Evolutionary conservation across 371 early-diverging fungal species (phyloP).

Genomic region (Lichtheimia ornata): DNA sequence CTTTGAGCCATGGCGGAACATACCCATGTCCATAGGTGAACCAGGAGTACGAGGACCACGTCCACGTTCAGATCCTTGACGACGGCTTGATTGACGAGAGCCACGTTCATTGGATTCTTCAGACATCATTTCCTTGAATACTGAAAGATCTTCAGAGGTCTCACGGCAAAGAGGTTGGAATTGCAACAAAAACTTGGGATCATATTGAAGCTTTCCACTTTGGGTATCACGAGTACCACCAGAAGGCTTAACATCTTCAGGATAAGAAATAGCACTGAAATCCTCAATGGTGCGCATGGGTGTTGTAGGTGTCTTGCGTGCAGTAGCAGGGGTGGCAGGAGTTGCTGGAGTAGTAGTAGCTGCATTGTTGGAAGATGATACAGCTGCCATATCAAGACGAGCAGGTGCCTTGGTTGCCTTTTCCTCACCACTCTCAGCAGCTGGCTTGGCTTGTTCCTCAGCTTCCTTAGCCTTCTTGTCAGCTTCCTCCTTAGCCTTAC

Average conservation of each 20-base stretch:
- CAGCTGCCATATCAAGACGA: constrained; percentile 36
- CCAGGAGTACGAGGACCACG: constrained; percentile 55
- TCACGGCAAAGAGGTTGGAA: constrained; percentile 71
- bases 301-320: constrained; percentile 25
- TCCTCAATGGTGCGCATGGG: constrained; percentile 37
- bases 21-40: constrained; percentile 44
- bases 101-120: constrained; percentile 53
- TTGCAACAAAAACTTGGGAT: constrained; percentile 77
- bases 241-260: constrained; percentile 46
- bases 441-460: constrained; percentile 21
- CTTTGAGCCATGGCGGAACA: constrained; percentile 46
- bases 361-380: constrained; percentile 6
- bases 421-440: constrained; percentile 37
- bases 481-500: constrained; percentile 19
- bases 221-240: constrained; percentile 30
- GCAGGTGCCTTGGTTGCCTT: constrained; percentile 31
- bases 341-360: constrained; percentile 23
- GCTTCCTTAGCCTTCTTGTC: constrained; percentile 24
- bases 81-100: constrained; percentile 46
- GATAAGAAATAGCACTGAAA: constrained; percentile 38
- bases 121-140: constrained; percentile 62
- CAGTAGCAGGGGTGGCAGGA: constrained; percentile 17
- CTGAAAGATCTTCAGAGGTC: constrained; percentile 67
- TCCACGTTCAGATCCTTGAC: constrained; percentile 63
- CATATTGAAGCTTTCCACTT: constrained; percentile 62